phyloP scores from a whole-genome alignment of 2,329 filamentous ascomycete genomes.

The Ophiostoma perfectum region DNA sequence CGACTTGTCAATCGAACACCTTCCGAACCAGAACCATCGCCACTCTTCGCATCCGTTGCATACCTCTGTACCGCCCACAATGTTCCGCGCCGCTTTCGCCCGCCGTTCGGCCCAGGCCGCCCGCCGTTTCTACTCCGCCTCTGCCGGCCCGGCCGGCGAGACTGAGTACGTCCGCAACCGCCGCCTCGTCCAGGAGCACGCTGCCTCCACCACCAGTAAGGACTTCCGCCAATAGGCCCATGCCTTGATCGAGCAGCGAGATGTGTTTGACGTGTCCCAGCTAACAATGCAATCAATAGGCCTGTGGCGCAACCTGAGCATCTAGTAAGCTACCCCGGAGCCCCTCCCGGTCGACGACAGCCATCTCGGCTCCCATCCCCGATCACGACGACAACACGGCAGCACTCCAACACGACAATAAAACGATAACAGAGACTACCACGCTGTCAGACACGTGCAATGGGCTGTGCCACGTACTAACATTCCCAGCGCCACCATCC shows the following conservation, averaged over 20 bases:
- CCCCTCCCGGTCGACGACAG: neutral
- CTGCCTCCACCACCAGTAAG: slow-evolving; percentile 75
- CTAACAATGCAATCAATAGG: slow-evolving; percentile 51
- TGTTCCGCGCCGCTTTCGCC: slow-evolving; percentile 25
- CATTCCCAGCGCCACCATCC: slow-evolving; percentile 61
- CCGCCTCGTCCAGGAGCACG: slow-evolving; percentile 84
- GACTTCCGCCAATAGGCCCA: slow-evolving; percentile 27
- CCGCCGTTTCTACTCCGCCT: slow-evolving; percentile 26
- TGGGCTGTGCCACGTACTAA: slow-evolving; percentile 16
- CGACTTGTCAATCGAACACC: no score
- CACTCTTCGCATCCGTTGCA: slow-evolving; percentile 6
- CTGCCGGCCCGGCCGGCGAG: slow-evolving; percentile 44
- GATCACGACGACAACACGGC: neutral
- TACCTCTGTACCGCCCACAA: slow-evolving; percentile 13
- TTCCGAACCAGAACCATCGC: slow-evolving; percentile 8
- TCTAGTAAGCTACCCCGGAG: slow-evolving; percentile 64
- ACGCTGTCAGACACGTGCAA: no score
- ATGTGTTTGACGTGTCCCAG: slow-evolving; percentile 7
- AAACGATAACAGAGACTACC: neutral
- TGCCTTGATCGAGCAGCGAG: no score
- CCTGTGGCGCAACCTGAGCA: slow-evolving; percentile 90
- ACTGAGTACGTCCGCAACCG: slow-evolving; percentile 94
- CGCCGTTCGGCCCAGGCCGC: slow-evolving; percentile 25
- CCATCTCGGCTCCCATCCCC: neutral
- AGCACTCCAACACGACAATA: neutral